Evolutionary conservation across 1,284 basidiomycete species (phyloP).

Genomic region (Pseudozyma sp.): DNA sequence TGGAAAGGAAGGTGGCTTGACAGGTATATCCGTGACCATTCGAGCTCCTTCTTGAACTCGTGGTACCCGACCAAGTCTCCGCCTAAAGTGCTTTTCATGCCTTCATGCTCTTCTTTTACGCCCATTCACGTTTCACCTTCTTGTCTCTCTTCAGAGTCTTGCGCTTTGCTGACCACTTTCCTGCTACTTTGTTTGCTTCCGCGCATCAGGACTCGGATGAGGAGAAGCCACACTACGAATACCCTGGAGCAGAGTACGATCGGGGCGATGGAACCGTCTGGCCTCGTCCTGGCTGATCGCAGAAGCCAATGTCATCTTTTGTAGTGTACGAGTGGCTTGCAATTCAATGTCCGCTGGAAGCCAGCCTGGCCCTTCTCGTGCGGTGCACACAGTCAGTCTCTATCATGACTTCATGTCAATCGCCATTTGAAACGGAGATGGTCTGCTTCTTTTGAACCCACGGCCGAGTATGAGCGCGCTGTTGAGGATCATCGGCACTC

Average conservation of each 20-base stretch:
- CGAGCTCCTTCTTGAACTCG: constrained; percentile 2
- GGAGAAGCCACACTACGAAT: constrained; percentile 56
- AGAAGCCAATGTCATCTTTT: background rate
- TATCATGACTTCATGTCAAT: no score
- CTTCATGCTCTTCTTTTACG: background rate
- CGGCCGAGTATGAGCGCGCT: no score
- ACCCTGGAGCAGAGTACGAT: constrained; percentile 53
- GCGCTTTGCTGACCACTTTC: constrained; percentile 6
- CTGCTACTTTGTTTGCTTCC: background rate
- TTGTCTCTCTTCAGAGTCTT: background rate
- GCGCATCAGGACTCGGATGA: constrained; percentile 58
- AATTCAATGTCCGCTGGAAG: constrained; percentile 8
- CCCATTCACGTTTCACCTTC: background rate
- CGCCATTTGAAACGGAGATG: background rate
- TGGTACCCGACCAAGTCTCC: constrained; percentile 7
- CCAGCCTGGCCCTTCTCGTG: background rate
- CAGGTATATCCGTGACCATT: constrained; percentile 14
- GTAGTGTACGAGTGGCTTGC: background rate
- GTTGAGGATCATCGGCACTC: no score
- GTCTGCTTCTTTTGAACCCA: background rate
- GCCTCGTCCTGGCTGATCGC: constrained; percentile 33
- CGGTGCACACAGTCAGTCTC: constrained; percentile 1
- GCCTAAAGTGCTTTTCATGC: constrained; percentile 24
- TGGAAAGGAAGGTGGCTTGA: constrained; percentile 3
- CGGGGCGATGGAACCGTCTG: constrained; percentile 53